Evolutionary conservation across 2,329 filamentous ascomycete species (phyloP).

Genomic region (Paraphaeosphaeria minitans): DNA sequence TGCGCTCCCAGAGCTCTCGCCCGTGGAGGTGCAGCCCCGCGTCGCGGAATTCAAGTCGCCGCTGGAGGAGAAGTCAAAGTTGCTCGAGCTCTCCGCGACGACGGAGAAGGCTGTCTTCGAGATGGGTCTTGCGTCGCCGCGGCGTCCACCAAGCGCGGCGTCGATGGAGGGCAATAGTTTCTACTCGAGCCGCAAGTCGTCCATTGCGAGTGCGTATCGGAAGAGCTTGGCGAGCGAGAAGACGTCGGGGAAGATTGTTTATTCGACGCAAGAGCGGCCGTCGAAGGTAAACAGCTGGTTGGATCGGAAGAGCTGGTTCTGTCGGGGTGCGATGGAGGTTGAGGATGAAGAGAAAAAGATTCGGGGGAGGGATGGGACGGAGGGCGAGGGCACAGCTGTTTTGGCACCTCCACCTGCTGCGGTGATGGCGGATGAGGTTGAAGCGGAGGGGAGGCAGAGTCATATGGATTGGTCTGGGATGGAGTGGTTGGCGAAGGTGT

Average conservation of each 20-base stretch:
- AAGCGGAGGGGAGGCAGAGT: neutral
- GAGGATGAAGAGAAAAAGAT: conserved; percentile 8
- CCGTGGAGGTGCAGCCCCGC: conserved; percentile 1
- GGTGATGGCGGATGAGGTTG: neutral
- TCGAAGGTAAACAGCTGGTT: conserved; percentile 9
- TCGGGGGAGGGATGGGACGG: neutral
- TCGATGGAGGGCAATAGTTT: neutral
- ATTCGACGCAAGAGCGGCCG: neutral
- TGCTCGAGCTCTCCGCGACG: neutral
- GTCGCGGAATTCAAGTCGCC: conserved; percentile 5
- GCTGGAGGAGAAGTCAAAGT: neutral
- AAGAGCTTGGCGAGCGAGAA: conserved; percentile 1
- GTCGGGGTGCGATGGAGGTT: conserved; percentile 10
- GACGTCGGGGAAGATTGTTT: conserved; percentile 1
- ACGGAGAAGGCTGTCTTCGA: neutral
- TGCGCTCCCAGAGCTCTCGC: conserved; percentile 12
- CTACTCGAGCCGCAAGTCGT: conserved; percentile 6
- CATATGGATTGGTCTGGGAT: conserved; percentile 18
- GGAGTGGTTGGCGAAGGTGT: conserved; percentile 16
- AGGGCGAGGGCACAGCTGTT: neutral
- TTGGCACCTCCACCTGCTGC: neutral
- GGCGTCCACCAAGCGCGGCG: neutral
- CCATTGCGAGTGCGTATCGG: conserved; percentile 3
- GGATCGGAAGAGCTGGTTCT: conserved; percentile 13
- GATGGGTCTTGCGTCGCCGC: neutral